Conservation (phyloP, 768 basidiomycete genomes). For the Auricularia cornea region DNA sequence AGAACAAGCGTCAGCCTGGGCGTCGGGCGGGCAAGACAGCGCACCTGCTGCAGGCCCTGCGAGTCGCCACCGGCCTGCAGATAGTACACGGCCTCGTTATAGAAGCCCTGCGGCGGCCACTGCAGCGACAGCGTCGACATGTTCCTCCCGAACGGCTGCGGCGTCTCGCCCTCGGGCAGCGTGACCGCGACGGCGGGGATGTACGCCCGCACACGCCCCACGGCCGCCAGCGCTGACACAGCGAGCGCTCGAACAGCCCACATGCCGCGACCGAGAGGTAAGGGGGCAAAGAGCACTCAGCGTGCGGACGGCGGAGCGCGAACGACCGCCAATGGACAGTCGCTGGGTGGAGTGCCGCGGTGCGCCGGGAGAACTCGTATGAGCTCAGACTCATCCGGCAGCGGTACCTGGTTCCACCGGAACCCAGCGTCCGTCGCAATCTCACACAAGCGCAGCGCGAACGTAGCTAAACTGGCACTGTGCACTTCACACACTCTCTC, state of each 20-base stretch:
- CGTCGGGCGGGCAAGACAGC: slow-evolving; percentile 9
- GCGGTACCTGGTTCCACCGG: no score
- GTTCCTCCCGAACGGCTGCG: not conserved
- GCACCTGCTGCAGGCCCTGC: slow-evolving; percentile 48
- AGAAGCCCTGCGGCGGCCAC: slow-evolving; percentile 31
- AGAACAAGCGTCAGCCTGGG: not conserved
- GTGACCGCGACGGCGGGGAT: not conserved
- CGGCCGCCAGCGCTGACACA: not conserved
- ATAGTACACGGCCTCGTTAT: slow-evolving; percentile 48
- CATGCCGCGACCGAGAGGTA: not conserved
- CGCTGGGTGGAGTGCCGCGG: no score
- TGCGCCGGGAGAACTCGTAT: no score
- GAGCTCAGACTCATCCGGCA: no score
- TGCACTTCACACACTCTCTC: slow-evolving; percentile 1
- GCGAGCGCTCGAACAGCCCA: not conserved
- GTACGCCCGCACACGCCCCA: not conserved
- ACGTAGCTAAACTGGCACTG: slow-evolving; percentile 4
- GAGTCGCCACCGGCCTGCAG: slow-evolving; percentile 47
- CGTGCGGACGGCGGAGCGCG: not conserved
- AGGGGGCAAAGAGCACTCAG: slow-evolving; percentile 4
- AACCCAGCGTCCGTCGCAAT: no score
- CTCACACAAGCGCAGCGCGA: not conserved
- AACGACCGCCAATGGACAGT: not conserved
- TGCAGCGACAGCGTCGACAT: not conserved
- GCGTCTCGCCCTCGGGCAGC: not conserved